These are phyloP conservation scores for Exserohilum turcica DNA, from an alignment of 2,329 filamentous ascomycete species.

Conservation along the genomic window DNA sequence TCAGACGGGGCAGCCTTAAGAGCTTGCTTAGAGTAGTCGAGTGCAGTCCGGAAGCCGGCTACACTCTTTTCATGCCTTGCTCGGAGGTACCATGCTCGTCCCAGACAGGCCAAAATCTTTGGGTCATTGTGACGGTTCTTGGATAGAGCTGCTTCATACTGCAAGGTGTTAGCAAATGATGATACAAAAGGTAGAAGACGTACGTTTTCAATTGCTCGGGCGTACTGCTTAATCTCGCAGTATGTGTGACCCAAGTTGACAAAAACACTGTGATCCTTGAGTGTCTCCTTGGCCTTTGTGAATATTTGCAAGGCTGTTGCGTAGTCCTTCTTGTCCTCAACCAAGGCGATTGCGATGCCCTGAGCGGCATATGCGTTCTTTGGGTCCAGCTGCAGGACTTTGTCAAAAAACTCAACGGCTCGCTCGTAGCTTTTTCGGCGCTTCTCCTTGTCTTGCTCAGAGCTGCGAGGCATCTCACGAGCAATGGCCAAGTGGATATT, in stretches of 20 bases:
- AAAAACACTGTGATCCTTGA: slow-evolving; percentile 86
- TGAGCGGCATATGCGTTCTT: slow-evolving; percentile 97
- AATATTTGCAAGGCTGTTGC: slow-evolving; percentile 83
- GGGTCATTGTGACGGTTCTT: slow-evolving; percentile 81
- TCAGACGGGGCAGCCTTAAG: slow-evolving; percentile 80
- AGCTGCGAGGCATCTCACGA: slow-evolving; percentile 90
- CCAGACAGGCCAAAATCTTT: slow-evolving; percentile 81
- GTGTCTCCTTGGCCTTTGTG: slow-evolving; percentile 84
- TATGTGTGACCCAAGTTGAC: slow-evolving; percentile 95
- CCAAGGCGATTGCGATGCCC: slow-evolving; percentile 89
- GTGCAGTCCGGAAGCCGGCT: slow-evolving; percentile 65
- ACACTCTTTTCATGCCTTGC: slow-evolving; percentile 71
- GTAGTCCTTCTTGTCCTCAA: slow-evolving; percentile 92
- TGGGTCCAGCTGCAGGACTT: slow-evolving; percentile 90
- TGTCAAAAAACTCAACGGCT: slow-evolving; percentile 98
- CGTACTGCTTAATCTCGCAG: slow-evolving; percentile 85
- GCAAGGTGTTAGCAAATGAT: slow-evolving; percentile 15
- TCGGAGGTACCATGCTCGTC: slow-evolving; percentile 83
- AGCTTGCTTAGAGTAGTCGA: slow-evolving; percentile 71
- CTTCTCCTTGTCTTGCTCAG: slow-evolving; percentile 89
- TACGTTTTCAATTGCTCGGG: slow-evolving; percentile 83
- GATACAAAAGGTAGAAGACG: slow-evolving; percentile 24
- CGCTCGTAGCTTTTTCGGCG: slow-evolving; percentile 84
- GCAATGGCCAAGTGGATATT: slow-evolving; percentile 89
- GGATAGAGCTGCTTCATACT: slow-evolving; percentile 83